These are phyloP conservation scores for Quillaja saponaria DNA, from an alignment of 306 rosid genomes.

Conservation along the genomic window DNA sequence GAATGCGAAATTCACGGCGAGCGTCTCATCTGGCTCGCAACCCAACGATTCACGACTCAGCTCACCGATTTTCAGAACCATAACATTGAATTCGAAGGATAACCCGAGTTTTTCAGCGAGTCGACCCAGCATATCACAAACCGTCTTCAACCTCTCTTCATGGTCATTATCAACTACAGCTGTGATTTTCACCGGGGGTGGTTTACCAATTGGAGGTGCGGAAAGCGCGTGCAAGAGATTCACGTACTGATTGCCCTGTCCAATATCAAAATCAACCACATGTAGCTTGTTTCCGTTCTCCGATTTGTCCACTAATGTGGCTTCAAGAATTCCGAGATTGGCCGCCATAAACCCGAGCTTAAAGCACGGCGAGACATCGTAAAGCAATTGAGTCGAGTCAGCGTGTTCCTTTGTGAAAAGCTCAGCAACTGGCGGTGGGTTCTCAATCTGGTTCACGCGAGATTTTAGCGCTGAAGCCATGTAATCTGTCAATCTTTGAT, in stretches of 20 bases:
- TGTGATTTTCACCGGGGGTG: constrained; percentile 44
- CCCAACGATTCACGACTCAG: constrained; percentile 76
- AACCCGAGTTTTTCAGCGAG: constrained; percentile 42
- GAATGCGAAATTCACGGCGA: constrained; percentile 79
- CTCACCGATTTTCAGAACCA: constrained; percentile 49
- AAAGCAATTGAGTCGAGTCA: constrained; percentile 67
- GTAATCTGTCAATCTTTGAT: constrained; percentile 46
- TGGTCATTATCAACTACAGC: constrained; percentile 44
- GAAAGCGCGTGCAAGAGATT: constrained; percentile 51
- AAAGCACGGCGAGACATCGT: constrained; percentile 59
- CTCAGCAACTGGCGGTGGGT: constrained; percentile 47
- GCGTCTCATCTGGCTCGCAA: constrained; percentile 51
- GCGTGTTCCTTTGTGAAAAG: constrained; percentile 56
- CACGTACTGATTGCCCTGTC: constrained; percentile 61
- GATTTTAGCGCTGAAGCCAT: constrained; percentile 70
- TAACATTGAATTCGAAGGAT: constrained; percentile 36
- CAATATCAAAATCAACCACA: constrained; percentile 83
- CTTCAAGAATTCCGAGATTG: constrained; percentile 73
- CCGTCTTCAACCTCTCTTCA: constrained; percentile 44
- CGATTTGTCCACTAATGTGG: constrained; percentile 52
- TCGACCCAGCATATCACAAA: constrained; percentile 38
- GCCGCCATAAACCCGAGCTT: constrained; percentile 66
- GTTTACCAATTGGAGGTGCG: constrained; percentile 33
- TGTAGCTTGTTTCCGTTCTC: constrained; percentile 44
- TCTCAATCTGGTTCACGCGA: constrained; percentile 43